Evolutionary conservation across 106 monocot genomes (phyloP).

Genomic region (Platanthera zijinensis): DNA sequence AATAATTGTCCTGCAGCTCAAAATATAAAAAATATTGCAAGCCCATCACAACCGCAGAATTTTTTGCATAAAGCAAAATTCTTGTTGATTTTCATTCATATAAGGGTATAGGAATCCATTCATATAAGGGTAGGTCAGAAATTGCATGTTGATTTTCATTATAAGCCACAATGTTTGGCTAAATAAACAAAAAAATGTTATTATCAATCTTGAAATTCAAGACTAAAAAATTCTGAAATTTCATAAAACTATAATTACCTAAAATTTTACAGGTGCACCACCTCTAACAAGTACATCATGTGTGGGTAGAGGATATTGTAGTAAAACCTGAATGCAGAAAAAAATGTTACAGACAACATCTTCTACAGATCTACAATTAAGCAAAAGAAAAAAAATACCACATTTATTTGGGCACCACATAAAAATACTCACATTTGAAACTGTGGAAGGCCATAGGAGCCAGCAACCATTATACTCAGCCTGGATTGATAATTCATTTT

Average conservation of each 20-base stretch:
- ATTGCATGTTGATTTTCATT: too few relatives aligned
- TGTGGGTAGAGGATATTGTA: constrained; percentile 21
- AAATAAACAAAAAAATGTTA: not conserved
- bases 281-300: constrained; percentile 14
- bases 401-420: constrained; percentile 14
- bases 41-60: too few relatives aligned
- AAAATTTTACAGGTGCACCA: constrained; percentile 13
- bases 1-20: too few relatives aligned
- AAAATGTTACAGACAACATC: not conserved
- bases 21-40: too few relatives aligned
- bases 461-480: constrained; percentile 20
- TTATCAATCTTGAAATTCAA: not conserved
- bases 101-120: too few relatives aligned
- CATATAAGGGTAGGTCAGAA: too few relatives aligned
- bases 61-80: too few relatives aligned
- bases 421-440: constrained; percentile 21
- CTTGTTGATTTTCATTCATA: too few relatives aligned
- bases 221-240: not conserved
- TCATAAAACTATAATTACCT: constrained; percentile 8
- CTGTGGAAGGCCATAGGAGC: constrained; percentile 20
- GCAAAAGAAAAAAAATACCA: not conserved
- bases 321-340: constrained; percentile 3
- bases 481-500: constrained; percentile 21
- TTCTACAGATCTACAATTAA: not conserved
- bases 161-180: too few relatives aligned